A percentile compares a stretch with the other conserved stretches of the same genome.
phyloP scores from a whole-genome alignment of 2,329 filamentous ascomycete genomes.

The Calonectria hawksworthii region DNA sequence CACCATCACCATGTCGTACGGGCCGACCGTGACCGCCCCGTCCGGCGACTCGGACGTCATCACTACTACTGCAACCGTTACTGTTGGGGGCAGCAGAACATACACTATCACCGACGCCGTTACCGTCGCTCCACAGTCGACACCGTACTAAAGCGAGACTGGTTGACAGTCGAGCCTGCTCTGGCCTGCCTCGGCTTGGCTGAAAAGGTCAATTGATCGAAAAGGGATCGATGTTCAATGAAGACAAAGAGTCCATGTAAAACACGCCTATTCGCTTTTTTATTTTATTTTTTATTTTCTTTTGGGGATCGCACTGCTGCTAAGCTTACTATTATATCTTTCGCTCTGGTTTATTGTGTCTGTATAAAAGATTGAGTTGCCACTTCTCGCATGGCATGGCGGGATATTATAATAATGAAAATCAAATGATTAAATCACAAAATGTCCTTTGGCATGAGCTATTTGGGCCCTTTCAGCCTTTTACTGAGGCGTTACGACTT shows the following conservation, averaged over 20 bases:
- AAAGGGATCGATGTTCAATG: not conserved
- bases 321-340: not conserved
- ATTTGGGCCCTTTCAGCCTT: too few relatives aligned
- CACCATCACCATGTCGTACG: conserved; percentile 4
- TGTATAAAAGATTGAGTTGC: not conserved
- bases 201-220: not conserved
- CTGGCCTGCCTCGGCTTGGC: not conserved
- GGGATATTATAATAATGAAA: not conserved
- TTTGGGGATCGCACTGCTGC: not conserved
- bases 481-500: too few relatives aligned
- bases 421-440: not conserved
- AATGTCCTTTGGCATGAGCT: not conserved
- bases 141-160: not conserved
- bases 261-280: not conserved
- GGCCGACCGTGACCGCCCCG: not conserved
- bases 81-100: not conserved
- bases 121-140: too few relatives aligned
- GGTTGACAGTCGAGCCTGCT: not conserved
- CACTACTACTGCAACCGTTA: not conserved
- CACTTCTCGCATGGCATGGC: not conserved
- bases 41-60: not conserved
- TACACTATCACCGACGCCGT: not conserved
- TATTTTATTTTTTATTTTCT: not conserved
- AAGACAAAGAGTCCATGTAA: not conserved
- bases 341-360: not conserved